Base-by-base conservation (phyloP, 2,329 filamentous ascomycete genomes). In the Cryphonectria nitschkei region DNA sequence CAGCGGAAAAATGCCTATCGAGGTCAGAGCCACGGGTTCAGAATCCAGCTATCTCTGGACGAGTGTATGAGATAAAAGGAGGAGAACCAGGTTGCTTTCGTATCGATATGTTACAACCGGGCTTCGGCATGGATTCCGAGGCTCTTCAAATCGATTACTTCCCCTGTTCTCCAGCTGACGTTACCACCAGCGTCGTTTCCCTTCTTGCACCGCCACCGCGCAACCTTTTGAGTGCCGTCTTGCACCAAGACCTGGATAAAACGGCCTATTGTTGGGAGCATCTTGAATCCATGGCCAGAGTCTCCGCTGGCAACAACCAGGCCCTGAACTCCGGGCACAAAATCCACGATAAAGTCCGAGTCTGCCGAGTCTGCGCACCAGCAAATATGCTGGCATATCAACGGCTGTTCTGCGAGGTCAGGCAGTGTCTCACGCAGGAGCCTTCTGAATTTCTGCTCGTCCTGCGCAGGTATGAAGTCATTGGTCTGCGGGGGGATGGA, bases 281-380 rank as follows among this genome's bases (percentile, higher is more conserved):
- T 88, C 78, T 90, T 90, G 77, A 89, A 89, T 0, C 84, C 87
- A 75, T 90, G 88, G 0, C 88, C 88, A 1, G 87, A 90, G 74
- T 90, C 88, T 0, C 88, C 88, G 0, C 86, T 84, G 0, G 86
- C 73, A 0, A 89, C 75, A 2, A 90, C 77, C 2, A 90, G 80
- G 0, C 82, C 84, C 1, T 79, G 78, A 1, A 82, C 86, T 0
- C 80, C 77, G 0, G 88, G 88, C 0, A 90, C 84, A 68, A 84
- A 87, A 75, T 90, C 88, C 60, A 91, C 83, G 65, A 89, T 83
- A 73, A 85, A 91, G 63, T 90, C 86, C 0, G 87, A 89, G 74
- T 90, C 86, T 9, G 78, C 81, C 0, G 87, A 88, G 74, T 91
- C 89, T 0, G 88, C 87, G 72, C 88, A 88, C 89, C 89, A 91